Conservation (phyloP, 805 yeast species). For the Ogataea philodendri region DNA sequence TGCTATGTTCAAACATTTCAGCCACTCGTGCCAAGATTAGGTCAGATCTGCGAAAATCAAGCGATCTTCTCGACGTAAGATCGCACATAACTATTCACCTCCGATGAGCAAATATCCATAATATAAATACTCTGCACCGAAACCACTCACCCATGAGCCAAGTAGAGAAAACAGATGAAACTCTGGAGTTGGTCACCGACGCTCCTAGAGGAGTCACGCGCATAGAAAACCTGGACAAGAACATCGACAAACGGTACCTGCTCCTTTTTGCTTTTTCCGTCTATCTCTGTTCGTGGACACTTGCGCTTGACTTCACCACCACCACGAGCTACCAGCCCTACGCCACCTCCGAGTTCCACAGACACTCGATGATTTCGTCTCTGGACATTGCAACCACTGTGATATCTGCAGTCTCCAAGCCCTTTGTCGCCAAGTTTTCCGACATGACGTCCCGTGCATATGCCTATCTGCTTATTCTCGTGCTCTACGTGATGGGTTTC, state of each 20-base stretch:
- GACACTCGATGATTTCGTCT: conserved; percentile 27
- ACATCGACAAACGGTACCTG: conserved; percentile 1
- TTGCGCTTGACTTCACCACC: conserved; percentile 33
- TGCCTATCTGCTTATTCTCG: conserved; percentile 21
- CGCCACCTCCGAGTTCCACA: conserved; percentile 26
- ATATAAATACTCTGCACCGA: too few relatives aligned
- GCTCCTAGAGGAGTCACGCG: conserved; percentile 6
- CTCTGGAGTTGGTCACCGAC: too few relatives aligned
- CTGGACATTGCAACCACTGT: conserved; percentile 26
- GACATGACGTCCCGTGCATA: conserved; percentile 29
- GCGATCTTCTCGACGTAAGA: too few relatives aligned
- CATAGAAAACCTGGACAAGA: conserved; percentile 4
- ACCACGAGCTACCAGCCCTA: conserved; percentile 36
- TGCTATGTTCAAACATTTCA: too few relatives aligned
- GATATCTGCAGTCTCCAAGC: conserved; percentile 26
- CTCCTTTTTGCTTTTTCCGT: conserved; percentile 55
- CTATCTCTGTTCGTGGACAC: conserved; percentile 64
- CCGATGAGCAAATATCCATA: too few relatives aligned
- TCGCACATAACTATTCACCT: too few relatives aligned
- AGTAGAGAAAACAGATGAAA: too few relatives aligned
- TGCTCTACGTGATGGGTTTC: conserved; percentile 26
- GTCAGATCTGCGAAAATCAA: too few relatives aligned
- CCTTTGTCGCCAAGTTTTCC: conserved; percentile 29
- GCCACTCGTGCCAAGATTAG: too few relatives aligned
- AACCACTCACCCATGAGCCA: too few relatives aligned